These are phyloP conservation scores for Pyrenopolyporus hunteri DNA, from an alignment of 495 filamentous ascomycete species.

Conservation along the genomic window DNA sequence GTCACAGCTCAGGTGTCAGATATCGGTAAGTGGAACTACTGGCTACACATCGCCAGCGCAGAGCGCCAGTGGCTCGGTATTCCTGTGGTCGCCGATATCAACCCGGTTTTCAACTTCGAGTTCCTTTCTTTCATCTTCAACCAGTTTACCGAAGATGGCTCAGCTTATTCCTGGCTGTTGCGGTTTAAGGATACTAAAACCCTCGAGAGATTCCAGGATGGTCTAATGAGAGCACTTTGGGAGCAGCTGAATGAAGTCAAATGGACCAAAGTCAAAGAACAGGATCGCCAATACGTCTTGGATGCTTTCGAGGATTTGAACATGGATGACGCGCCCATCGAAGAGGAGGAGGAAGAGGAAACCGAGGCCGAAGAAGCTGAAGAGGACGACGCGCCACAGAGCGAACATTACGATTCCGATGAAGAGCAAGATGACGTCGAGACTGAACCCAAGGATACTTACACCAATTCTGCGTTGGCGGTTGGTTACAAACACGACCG, in stretches of 20 bases:
- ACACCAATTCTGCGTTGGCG: slow-evolving; percentile 94
- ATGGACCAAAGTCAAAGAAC: slow-evolving; percentile 90
- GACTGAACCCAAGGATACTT: slow-evolving; percentile 72
- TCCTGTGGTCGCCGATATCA: slow-evolving; percentile 83
- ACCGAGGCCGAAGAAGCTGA: slow-evolving; percentile 65
- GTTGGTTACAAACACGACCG: slow-evolving; percentile 98
- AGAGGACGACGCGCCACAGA: slow-evolving; percentile 62
- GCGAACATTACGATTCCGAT: slow-evolving; percentile 82
- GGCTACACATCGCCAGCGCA: slow-evolving; percentile 82
- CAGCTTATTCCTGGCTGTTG: slow-evolving; percentile 94
- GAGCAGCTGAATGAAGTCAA: slow-evolving; percentile 95
- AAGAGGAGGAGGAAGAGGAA: slow-evolving; percentile 69
- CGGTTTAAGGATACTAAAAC: slow-evolving; percentile 84
- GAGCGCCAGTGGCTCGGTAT: slow-evolving; percentile 90
- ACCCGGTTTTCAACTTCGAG: slow-evolving; percentile 99
- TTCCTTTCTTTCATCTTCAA: slow-evolving; percentile 99
- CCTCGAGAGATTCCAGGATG: slow-evolving; percentile 88
- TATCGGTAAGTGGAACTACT: slow-evolving; percentile 91
- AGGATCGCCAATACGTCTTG: slow-evolving; percentile 90
- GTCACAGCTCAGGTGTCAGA: slow-evolving; percentile 84
- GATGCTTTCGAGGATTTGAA: slow-evolving; percentile 95
- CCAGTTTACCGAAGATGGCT: slow-evolving; percentile 85
- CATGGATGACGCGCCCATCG: slow-evolving; percentile 77
- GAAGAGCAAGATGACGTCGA: slow-evolving; percentile 89
- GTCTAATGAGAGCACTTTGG: slow-evolving; percentile 94